phyloP scores from a whole-genome alignment of 2,329 filamentous ascomycete species.

The Whalleya microplaca region DNA sequence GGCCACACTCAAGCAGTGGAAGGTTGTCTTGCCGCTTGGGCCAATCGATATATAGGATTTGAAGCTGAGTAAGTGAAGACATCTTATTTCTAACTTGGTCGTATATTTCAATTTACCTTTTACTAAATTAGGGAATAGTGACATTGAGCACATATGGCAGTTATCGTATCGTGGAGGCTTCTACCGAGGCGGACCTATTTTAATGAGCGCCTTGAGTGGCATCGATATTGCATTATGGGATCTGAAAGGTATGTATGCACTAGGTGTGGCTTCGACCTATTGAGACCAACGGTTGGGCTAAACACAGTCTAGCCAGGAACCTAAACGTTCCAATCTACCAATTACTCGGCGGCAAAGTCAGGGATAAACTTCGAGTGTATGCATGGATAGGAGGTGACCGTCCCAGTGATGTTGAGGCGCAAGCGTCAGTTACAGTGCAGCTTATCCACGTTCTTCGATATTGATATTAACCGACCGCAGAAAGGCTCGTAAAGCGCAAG shows the following conservation, averaged over 20 bases:
- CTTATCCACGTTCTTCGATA: background rate
- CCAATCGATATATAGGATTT: conserved; percentile 62
- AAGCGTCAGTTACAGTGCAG: conserved; percentile 52
- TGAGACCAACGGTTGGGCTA: background rate
- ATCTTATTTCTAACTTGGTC: background rate
- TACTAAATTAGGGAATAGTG: conserved; percentile 45
- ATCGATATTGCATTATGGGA: conserved; percentile 84
- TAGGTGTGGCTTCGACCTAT: background rate
- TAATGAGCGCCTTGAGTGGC: conserved; percentile 78
- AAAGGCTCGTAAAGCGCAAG: conserved; percentile 60
- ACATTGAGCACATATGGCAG: conserved; percentile 84
- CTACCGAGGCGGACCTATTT: conserved; percentile 77
- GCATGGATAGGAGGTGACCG: conserved; percentile 79
- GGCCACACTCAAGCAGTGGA: conserved; percentile 76
- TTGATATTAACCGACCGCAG: conserved; percentile 38
- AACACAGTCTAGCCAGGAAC: conserved; percentile 42
- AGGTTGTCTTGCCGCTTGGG: conserved; percentile 71
- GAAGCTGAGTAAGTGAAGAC: conserved; percentile 66
- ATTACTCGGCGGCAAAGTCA: conserved; percentile 74
- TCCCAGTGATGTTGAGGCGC: conserved; percentile 65
- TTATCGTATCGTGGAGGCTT: conserved; percentile 71
- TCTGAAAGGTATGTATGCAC: conserved; percentile 57
- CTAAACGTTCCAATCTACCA: conserved; percentile 71
- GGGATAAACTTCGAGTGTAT: conserved; percentile 72
- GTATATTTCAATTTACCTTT: background rate